Percentiles rank a stretch among this genome's conserved stretches.
Conservation (phyloP, 495 filamentous ascomycete species). For the Lasiosphaeria miniovina region DNA sequence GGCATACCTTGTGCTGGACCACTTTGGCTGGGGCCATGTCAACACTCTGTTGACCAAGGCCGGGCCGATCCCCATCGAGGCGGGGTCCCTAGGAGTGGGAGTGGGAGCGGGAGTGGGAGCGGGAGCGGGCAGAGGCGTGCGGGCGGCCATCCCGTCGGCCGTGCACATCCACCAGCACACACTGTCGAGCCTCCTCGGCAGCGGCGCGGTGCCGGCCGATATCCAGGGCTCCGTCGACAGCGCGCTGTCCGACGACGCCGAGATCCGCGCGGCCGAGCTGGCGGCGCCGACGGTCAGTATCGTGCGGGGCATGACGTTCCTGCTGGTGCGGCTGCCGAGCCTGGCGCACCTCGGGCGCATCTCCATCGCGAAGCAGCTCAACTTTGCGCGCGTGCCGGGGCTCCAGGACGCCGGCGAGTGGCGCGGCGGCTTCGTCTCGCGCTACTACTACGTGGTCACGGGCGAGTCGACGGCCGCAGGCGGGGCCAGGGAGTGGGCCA, state of each 20-base stretch:
- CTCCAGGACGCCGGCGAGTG: constrained; percentile 58
- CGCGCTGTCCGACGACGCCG: constrained; percentile 23
- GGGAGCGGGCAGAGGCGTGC: constrained; percentile 28
- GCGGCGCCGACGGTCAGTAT: constrained; percentile 55
- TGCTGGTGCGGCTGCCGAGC: constrained; percentile 50
- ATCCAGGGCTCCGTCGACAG: background rate
- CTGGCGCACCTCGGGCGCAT: constrained; percentile 44
- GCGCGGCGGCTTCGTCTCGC: constrained; percentile 47
- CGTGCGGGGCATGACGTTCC: constrained; percentile 68
- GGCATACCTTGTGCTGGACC: constrained; percentile 50
- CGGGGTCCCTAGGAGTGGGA: background rate
- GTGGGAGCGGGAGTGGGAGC: background rate
- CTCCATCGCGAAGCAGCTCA: constrained; percentile 17
- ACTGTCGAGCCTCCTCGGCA: constrained; percentile 21
- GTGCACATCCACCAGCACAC: constrained; percentile 55
- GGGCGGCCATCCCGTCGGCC: constrained; percentile 62
- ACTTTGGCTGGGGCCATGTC: constrained; percentile 32
- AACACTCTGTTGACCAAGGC: constrained; percentile 58
- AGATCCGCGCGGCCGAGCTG: constrained; percentile 35
- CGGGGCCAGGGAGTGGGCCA: constrained; percentile 14
- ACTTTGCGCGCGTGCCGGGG: constrained; percentile 25
- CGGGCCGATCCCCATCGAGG: constrained; percentile 45
- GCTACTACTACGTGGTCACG: constrained; percentile 55
- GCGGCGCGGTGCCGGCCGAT: background rate
- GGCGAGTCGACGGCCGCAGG: constrained; percentile 16